phyloP scores from a whole-genome alignment of 441 rosid species.

The Eutrema salsugineum region DNA sequence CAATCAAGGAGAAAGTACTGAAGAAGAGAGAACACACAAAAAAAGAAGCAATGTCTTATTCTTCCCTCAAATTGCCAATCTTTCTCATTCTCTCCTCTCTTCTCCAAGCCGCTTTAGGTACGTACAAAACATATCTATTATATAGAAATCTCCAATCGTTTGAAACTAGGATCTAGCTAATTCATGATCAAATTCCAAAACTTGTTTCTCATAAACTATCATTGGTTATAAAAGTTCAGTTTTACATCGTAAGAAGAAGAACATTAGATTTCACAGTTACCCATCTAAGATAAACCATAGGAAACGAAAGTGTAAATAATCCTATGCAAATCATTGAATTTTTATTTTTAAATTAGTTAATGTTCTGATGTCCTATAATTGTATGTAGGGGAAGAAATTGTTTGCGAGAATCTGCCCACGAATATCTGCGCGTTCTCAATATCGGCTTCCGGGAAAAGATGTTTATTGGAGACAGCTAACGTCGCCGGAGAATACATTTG shows the following conservation, averaged over 20 bases:
- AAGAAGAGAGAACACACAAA: neutral
- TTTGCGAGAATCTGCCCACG: constrained; percentile 68
- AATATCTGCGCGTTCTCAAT: constrained; percentile 72
- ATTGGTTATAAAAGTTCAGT: neutral
- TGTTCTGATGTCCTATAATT: neutral
- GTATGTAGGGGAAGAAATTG: constrained; percentile 59
- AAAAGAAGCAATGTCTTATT: constrained; percentile 45
- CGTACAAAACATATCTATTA: neutral
- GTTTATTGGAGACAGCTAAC: constrained; percentile 66
- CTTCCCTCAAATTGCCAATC: constrained; percentile 45
- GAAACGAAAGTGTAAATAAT: neutral
- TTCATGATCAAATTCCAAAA: neutral
- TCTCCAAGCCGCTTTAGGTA: constrained; percentile 70
- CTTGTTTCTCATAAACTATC: neutral
- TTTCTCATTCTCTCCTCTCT: constrained; percentile 55
- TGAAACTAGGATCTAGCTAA: neutral
- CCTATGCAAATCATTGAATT: neutral
- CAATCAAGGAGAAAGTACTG: constrained; percentile 8
- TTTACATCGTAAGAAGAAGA: neutral
- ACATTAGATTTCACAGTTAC: neutral
- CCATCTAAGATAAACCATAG: neutral
- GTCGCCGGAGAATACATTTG: constrained; percentile 60
- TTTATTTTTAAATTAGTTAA: neutral
- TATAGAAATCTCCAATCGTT: neutral
- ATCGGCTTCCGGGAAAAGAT: constrained; percentile 79